Conservation (phyloP, 306 rosid species). For the Erythrophleum fordii region DNA sequence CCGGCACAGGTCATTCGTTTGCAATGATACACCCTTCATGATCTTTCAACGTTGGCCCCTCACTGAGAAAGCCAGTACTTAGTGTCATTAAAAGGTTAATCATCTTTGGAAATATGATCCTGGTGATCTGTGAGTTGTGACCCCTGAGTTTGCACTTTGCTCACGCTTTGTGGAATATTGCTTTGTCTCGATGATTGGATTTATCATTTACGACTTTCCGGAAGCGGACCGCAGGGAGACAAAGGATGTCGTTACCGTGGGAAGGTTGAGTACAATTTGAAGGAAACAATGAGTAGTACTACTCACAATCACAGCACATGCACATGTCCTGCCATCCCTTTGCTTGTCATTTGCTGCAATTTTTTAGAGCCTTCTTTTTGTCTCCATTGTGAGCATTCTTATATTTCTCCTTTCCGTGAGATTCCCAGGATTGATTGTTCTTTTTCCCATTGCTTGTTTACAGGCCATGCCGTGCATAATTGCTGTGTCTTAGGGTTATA, state of each 20-base stretch:
- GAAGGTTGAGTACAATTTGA: constrained; percentile 46
- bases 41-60: constrained; percentile 21
- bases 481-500: constrained; percentile 6
- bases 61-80: constrained; percentile 15
- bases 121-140: constrained; percentile 21
- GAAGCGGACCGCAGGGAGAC: constrained; percentile 45
- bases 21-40: not conserved
- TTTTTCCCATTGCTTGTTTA: constrained; percentile 32
- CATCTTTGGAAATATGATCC: constrained; percentile 29
- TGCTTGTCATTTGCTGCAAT: constrained; percentile 28
- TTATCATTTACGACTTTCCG: constrained; percentile 46
- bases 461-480: constrained; percentile 25
- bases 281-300: not conserved
- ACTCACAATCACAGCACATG: constrained; percentile 36
- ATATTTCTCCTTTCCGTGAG: constrained; percentile 42
- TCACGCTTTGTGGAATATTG: constrained; percentile 11
- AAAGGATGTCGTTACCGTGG: constrained; percentile 41
- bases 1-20: not conserved
- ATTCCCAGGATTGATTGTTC: constrained; percentile 44
- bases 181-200: constrained; percentile 50
- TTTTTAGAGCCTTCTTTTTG: constrained; percentile 48
- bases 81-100: constrained; percentile 34
- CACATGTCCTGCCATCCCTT: constrained; percentile 41
- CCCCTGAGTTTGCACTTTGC: constrained; percentile 31
- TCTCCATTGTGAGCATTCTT: constrained; percentile 42